Evolutionary conservation across 805 yeast species (phyloP).

Genomic region (Kuraishia piskuri): DNA sequence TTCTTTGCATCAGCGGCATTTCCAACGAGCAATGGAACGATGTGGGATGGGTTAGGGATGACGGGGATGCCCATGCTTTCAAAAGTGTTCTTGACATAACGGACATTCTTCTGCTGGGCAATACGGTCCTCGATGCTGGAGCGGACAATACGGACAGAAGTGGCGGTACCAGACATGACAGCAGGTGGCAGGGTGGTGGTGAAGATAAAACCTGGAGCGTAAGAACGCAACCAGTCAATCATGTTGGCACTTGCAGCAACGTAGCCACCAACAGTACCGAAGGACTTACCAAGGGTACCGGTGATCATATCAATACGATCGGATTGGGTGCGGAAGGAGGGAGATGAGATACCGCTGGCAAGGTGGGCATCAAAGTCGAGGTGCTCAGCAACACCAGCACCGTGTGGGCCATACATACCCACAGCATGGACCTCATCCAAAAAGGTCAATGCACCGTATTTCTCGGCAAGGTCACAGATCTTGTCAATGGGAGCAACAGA

Average conservation of each 20-base stretch:
- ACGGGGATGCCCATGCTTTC: slow-evolving; percentile 79
- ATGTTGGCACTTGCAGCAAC: slow-evolving; percentile 80
- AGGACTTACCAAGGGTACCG: slow-evolving; percentile 96
- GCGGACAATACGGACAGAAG: slow-evolving; percentile 82
- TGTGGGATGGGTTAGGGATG: slow-evolving; percentile 95
- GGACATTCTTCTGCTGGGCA: slow-evolving; percentile 76
- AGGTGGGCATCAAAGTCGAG: slow-evolving; percentile 81
- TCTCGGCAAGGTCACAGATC: slow-evolving; percentile 93
- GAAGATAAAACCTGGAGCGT: slow-evolving; percentile 95
- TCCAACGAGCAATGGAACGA: slow-evolving; percentile 92
- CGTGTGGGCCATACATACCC: slow-evolving; percentile 98
- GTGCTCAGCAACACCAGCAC: slow-evolving; percentile 99
- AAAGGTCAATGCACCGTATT: slow-evolving; percentile 95
- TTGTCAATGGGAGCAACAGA: slow-evolving; percentile 89
- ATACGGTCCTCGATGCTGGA: slow-evolving; percentile 69
- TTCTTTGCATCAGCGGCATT: slow-evolving; percentile 86
- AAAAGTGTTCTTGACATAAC: slow-evolving; percentile 73
- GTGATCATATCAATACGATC: slow-evolving; percentile 93
- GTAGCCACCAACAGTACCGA: slow-evolving; percentile 96
- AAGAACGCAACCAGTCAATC: slow-evolving; percentile 93
- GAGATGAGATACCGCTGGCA: slow-evolving; percentile 50
- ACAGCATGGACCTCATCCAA: slow-evolving; percentile 98
- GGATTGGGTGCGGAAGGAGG: slow-evolving; percentile 54
- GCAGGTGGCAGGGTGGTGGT: slow-evolving; percentile 98
- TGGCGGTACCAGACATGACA: slow-evolving; percentile 89